Conservation (phyloP, 2,329 filamentous ascomycete species). For the Neonectria neomacrospora region DNA sequence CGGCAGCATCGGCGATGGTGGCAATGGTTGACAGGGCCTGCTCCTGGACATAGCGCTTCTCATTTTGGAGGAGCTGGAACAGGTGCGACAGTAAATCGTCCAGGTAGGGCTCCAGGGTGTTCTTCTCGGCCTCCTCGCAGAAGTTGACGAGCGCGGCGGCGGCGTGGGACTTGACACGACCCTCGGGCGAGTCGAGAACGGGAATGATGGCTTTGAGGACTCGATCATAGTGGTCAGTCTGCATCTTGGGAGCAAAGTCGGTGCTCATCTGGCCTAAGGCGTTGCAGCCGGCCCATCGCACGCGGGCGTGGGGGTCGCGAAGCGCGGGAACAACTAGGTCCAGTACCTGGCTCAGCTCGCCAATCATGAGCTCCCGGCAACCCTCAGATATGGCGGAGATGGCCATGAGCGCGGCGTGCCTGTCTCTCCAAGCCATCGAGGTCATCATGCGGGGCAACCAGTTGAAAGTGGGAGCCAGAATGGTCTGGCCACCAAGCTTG, state of each 20-base stretch:
- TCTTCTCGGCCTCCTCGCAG: slow-evolving; percentile 96
- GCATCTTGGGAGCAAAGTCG: slow-evolving; percentile 98
- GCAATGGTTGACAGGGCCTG: slow-evolving; percentile 98
- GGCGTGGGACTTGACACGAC: slow-evolving; percentile 94
- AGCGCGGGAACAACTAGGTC: slow-evolving; percentile 94
- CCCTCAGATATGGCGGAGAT: slow-evolving; percentile 99
- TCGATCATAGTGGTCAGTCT: slow-evolving; percentile 89
- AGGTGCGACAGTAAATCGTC: slow-evolving; percentile 87
- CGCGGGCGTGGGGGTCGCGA: slow-evolving; percentile 89
- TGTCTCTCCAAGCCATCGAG: slow-evolving; percentile 92
- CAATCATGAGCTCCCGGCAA: slow-evolving; percentile 94
- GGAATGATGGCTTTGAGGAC: slow-evolving; percentile 93
- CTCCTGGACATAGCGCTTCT: slow-evolving; percentile 96
- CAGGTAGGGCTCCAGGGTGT: slow-evolving; percentile 90
- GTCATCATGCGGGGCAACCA: slow-evolving; percentile 99
- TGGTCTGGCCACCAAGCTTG: slow-evolving; percentile 93
- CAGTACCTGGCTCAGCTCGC: slow-evolving; percentile 91
- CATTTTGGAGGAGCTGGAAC: slow-evolving; percentile 87
- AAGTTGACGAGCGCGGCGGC: slow-evolving; percentile 99
- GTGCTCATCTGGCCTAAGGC: slow-evolving; percentile 99
- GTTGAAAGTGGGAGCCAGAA: slow-evolving; percentile 91
- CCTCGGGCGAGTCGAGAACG: slow-evolving; percentile 88
- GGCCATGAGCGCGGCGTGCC: slow-evolving; percentile 97
- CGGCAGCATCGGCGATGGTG: slow-evolving; percentile 97
- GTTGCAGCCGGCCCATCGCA: slow-evolving; percentile 97